phyloP scores from a whole-genome alignment of 352 stramenopile genomes.

The Globisporangium spinosum region DNA sequence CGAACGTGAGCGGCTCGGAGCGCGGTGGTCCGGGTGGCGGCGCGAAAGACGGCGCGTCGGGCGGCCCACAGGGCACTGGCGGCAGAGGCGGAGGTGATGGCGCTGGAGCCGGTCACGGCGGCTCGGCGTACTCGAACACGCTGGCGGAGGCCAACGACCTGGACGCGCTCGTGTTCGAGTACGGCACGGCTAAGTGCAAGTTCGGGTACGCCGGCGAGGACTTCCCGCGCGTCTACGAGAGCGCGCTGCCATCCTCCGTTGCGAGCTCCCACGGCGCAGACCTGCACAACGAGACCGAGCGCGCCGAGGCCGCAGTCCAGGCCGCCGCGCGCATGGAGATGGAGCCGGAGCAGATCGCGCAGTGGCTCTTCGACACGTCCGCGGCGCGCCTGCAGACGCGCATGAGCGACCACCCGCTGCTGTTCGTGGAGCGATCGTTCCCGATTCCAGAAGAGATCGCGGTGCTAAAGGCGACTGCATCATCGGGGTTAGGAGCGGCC shows the following conservation, averaged over 20 bases:
- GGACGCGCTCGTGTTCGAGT: constrained; percentile 78
- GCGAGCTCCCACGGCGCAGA: constrained; percentile 14
- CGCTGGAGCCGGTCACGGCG: not conserved
- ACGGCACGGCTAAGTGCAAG: constrained; percentile 69
- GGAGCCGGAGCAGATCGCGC: constrained; percentile 51
- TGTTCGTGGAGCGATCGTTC: constrained; percentile 68
- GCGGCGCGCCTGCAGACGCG: constrained; percentile 42
- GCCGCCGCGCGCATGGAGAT: constrained; percentile 47
- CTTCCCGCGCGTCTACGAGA: constrained; percentile 73
- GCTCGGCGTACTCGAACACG: constrained; percentile 37
- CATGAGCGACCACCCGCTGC: constrained; percentile 59
- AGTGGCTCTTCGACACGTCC: constrained; percentile 68
- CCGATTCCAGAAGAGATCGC: constrained; percentile 41
- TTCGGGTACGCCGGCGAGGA: constrained; percentile 88
- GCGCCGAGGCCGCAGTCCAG: constrained; percentile 7
- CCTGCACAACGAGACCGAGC: constrained; percentile 20
- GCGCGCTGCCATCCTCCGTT: constrained; percentile 19
- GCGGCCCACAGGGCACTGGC: not conserved
- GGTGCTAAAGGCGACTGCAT: not conserved
- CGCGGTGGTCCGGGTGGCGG: not conserved
- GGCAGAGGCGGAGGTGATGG: not conserved
- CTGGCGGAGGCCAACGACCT: constrained; percentile 67
- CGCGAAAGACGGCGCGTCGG: not conserved
- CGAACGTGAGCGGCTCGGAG: constrained; percentile 9
- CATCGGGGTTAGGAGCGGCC: not conserved